phyloP scores from a whole-genome alignment of 371 early-diverging fungal genomes.

The Apophysomyces elegans region DNA sequence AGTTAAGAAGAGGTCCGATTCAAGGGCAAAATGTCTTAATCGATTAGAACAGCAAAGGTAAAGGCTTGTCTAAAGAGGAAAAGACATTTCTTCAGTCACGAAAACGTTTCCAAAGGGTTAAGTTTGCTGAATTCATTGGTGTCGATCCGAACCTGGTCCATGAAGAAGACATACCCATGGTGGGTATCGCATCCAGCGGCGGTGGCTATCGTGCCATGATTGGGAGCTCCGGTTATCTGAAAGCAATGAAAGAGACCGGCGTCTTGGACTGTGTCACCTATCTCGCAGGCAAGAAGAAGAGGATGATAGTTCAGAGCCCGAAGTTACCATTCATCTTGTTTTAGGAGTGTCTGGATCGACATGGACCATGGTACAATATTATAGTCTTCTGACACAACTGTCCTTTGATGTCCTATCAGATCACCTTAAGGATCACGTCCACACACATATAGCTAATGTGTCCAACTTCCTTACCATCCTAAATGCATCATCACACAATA shows the following conservation, averaged over 20 bases:
- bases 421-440: slow-evolving; percentile 43
- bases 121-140: slow-evolving; percentile 65
- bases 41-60: slow-evolving; percentile 18
- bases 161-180: slow-evolving; percentile 56
- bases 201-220: slow-evolving; percentile 80
- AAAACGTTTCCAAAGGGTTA: slow-evolving; percentile 39
- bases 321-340: slow-evolving; percentile 9
- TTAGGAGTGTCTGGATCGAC: slow-evolving; percentile 59
- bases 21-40: neutral
- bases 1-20: neutral
- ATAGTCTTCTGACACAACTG: slow-evolving; percentile 30
- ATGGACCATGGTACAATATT: slow-evolving; percentile 55
- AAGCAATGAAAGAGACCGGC: slow-evolving; percentile 60
- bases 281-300: slow-evolving; percentile 48
- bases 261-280: slow-evolving; percentile 65
- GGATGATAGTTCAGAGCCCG: neutral
- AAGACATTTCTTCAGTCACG: slow-evolving; percentile 42
- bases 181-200: slow-evolving; percentile 68
- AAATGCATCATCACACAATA: slow-evolving; percentile 28
- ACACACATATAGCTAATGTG: slow-evolving; percentile 48
- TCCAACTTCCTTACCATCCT: slow-evolving; percentile 41
- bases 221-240: slow-evolving; percentile 61
- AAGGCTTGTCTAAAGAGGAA: slow-evolving; percentile 44
- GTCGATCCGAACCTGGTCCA: slow-evolving; percentile 54
- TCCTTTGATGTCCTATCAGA: slow-evolving; percentile 29